Evolutionary conservation across 1,139 yeast species (phyloP), one percentile per base, ranked within the genome.

Genomic region (Hyphopichia burtonii): DNA sequence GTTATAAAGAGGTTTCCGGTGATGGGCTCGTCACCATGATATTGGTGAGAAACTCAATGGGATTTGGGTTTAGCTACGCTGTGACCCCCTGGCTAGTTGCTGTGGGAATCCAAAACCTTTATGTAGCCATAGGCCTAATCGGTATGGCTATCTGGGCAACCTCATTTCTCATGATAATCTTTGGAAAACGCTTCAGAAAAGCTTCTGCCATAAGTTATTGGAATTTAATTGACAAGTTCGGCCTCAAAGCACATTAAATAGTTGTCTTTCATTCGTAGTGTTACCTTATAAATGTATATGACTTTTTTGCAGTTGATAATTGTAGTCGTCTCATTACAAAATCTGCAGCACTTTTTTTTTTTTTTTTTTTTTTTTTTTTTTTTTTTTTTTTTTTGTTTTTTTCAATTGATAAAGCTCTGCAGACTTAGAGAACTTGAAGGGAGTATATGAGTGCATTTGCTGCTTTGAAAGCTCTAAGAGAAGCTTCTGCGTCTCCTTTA

Each of bases 401-500:
- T n/a, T n/a, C 8, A 20, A 20, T 20, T 20, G 23, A 20, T 20
- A 20, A 20, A 20, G 23, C 5, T 6, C 23, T 20, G 23, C 23
- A n/a, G n/a, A n/a, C n/a, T n/a, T n/a, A n/a, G n/a, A n/a, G n/a
- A n/a, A n/a, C n/a, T n/a, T n/a, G n/a, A n/a, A n/a, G n/a, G n/a
- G n/a, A n/a, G n/a, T 20, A 8, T 9, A 63, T 77, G 74, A 77
- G 82, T 62, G 82, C 82, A 5, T 77, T 70, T 58, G 80, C 82
- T n/a, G 81, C 81, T 1, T 53, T 75, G 38, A 57, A 61, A 38
- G 59, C 52, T 12, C 4, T 18, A 25, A 49, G 47, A 36, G 45
- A 53, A 8, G 42, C 34, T 10, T 16, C 32, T 14, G 16, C 32
- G 14, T 14, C 18, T 11, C 23, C 23, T 20, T 20, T 20, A 20